Base-by-base conservation (phyloP, 306 rosid genomes). In the Glycyrrhiza uralensis region DNA sequence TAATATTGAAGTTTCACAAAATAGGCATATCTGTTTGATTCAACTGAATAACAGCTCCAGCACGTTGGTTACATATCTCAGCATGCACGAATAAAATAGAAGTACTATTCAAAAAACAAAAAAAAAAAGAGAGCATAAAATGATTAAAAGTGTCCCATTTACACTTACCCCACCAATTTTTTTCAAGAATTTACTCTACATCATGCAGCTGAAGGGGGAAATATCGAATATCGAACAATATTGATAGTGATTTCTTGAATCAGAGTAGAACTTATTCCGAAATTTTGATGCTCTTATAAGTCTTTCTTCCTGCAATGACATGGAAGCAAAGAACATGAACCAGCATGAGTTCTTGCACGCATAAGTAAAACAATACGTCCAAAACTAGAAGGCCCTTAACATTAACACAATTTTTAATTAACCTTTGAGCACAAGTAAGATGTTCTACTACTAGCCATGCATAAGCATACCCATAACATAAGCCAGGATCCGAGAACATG, bases 271-370 rank as follows among this genome's bases (percentile, higher is more conserved):
- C 68, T 72, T 18, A 1, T 11, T 52, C 76, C 32, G 14, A 28
- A 56, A 41, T 6, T 42, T 56, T 41, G 22, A 19, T 42, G 58
- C 22, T 28, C 30, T 17, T 42, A 57, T 29, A 7, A 24, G 30
- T 22, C 42, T 50, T 28, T 33, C 14, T 39, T 70, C 20, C 44
- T 38, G 66, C 28, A 4, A 39, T 38, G 41, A 39, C 54, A 38
- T 55, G 30, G 75, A 39, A 71, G 66, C 63, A 23, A 20, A 50
- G 41, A 52, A 26, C 64, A 54, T 39, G 39, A 52, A 23, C 65
- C 38, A 35, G 50, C 65, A 36, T 22, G 52, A 54, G 65, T 19
- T 15, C 28, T 52, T 33, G 51, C 36, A 51, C 35, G 19, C 45
- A 13, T 22, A 51, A 69, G 15, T 13, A 6, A 50, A 35, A 4